These are phyloP conservation scores for Zygosaccharomyces pseudobailii DNA, from an alignment of 1,139 yeast genomes.

Conservation along the genomic window DNA sequence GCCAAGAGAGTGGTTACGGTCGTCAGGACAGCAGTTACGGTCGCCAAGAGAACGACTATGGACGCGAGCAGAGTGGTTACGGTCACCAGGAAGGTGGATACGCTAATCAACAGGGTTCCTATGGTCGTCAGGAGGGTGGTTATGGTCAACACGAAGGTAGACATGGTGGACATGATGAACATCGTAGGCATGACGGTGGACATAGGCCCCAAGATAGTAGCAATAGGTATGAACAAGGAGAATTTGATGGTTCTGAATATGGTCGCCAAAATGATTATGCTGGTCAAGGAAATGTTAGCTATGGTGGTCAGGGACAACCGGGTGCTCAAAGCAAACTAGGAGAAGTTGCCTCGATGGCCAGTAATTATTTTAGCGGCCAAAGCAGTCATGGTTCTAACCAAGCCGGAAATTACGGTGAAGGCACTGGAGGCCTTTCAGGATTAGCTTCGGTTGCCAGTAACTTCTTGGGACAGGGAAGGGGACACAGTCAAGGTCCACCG, in stretches of 20 bases:
- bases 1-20: too few relatives aligned
- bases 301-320: background rate
- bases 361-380: constrained; percentile 9
- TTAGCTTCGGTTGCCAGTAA: constrained; percentile 7
- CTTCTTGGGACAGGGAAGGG: constrained; percentile 5
- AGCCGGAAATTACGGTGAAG: background rate
- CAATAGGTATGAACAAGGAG: background rate
- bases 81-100: too few relatives aligned
- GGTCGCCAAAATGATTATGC: background rate
- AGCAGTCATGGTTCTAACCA: background rate
- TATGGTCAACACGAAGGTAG: too few relatives aligned
- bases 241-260: background rate
- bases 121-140: too few relatives aligned
- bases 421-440: constrained; percentile 1
- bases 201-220: background rate
- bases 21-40: too few relatives aligned
- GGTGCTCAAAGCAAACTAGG: constrained; percentile 5
- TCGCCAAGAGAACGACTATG: background rate
- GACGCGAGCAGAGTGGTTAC: background rate
- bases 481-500: background rate
- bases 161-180: too few relatives aligned
- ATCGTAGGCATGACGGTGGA: background rate
- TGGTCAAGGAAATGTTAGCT: background rate
- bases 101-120: too few relatives aligned
- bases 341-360: constrained; percentile 15